Percentiles rank a stretch among this genome's conserved stretches.
phyloP scores from a whole-genome alignment of 768 basidiomycete species.

The Scleroderma bovista region DNA sequence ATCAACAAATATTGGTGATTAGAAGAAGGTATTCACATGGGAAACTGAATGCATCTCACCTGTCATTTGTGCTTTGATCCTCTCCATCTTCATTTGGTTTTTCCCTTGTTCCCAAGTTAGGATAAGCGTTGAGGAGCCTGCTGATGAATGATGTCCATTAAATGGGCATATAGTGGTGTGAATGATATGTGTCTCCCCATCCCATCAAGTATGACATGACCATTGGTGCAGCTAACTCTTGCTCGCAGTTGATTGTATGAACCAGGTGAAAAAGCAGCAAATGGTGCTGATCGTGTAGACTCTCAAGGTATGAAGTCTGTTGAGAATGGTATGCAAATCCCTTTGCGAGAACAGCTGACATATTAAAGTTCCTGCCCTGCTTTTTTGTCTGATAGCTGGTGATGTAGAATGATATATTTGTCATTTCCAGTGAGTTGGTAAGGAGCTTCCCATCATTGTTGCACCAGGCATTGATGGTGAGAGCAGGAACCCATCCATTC shows the following conservation, averaged over 20 bases:
- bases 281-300: not conserved
- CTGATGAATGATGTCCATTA: conserved; percentile 24
- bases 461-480: too few relatives aligned
- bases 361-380: conserved; percentile 30
- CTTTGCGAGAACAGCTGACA: conserved; percentile 33
- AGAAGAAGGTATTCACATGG: too few relatives aligned
- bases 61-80: too few relatives aligned
- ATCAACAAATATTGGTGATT: too few relatives aligned
- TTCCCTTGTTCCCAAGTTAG: conserved; percentile 1
- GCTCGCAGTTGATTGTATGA: conserved; percentile 24
- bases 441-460: too few relatives aligned
- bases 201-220: conserved; percentile 38
- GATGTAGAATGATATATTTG: conserved; percentile 33
- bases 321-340: conserved; percentile 22
- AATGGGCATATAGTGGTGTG: conserved; percentile 32
- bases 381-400: conserved; percentile 38
- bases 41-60: too few relatives aligned
- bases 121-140: not conserved
- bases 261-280: not conserved
- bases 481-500: too few relatives aligned
- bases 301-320: conserved; percentile 1
- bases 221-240: conserved; percentile 26
- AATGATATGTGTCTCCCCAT: conserved; percentile 34
- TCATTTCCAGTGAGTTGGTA: conserved; percentile 28
- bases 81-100: not conserved